Percentiles rank a stretch among this genome's conserved stretches.
Evolutionary conservation across 345 rosid species (phyloP).

Genomic region (Acer saccharum): DNA sequence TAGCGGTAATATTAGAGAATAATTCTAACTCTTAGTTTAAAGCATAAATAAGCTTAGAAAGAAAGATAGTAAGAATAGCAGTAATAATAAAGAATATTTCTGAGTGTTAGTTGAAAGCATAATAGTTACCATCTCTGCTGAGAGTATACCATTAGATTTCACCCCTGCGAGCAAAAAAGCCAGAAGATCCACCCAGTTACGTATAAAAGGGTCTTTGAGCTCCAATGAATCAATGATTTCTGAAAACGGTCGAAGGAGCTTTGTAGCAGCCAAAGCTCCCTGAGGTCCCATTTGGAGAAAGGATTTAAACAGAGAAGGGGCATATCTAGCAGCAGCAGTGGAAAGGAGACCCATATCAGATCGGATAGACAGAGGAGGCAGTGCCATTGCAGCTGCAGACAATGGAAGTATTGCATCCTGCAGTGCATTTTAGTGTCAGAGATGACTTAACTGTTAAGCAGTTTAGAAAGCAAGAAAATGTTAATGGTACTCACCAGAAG

Average conservation of each 20-base stretch:
- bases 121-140: conserved; percentile 96
- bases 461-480: not conserved
- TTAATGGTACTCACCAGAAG: conserved; percentile 60
- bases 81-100: not conserved
- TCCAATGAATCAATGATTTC: conserved; percentile 78
- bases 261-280: conserved; percentile 82
- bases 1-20: not conserved
- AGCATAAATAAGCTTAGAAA: not conserved
- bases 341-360: conserved; percentile 88
- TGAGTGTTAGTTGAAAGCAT: not conserved
- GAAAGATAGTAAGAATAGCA: not conserved
- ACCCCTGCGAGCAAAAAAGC: conserved; percentile 98
- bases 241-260: conserved; percentile 87
- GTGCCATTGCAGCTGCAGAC: conserved; percentile 88
- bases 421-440: conserved; percentile 21
- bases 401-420: conserved; percentile 95
- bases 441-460: not conserved
- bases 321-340: conserved; percentile 88
- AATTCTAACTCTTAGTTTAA: not conserved
- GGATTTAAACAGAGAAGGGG: conserved; percentile 79
- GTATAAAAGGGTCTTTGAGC: conserved; percentile 76
- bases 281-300: conserved; percentile 82
- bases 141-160: conserved; percentile 93
- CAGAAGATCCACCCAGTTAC: conserved; percentile 93
- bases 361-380: conserved; percentile 86